A percentile compares a stretch with the other conserved stretches of the same genome.
These are phyloP conservation scores for Penicillium brasilianum DNA, from an alignment of 2,329 filamentous ascomycete species.

Conservation along the genomic window DNA sequence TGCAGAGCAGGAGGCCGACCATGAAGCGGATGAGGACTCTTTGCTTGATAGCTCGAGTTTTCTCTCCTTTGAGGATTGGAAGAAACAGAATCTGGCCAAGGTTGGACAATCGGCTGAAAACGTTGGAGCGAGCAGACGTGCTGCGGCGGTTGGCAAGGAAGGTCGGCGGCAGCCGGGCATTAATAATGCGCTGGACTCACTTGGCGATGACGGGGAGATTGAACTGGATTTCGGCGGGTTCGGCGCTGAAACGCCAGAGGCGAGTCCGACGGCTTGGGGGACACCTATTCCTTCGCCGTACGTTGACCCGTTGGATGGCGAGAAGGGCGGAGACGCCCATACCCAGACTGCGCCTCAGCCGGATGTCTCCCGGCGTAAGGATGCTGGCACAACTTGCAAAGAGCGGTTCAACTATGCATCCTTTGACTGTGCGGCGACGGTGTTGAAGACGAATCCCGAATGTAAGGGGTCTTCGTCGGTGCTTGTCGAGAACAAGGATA, in stretches of 20 bases:
- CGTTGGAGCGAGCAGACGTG: conserved; percentile 62
- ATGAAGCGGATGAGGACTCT: conserved; percentile 65
- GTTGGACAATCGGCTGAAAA: conserved; percentile 77
- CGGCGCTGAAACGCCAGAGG: conserved; percentile 51
- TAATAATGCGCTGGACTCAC: conserved; percentile 73
- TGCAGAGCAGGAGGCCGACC: conserved; percentile 8
- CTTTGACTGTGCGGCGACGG: conserved; percentile 92
- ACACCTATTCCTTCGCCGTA: conserved; percentile 35
- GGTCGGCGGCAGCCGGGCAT: conserved; percentile 58
- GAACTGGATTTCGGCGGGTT: conserved; percentile 72
- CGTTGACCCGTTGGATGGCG: conserved; percentile 7
- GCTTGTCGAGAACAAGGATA: conserved; percentile 95
- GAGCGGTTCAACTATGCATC: conserved; percentile 97
- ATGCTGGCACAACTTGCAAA: conserved; percentile 96
- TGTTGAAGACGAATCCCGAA: conserved; percentile 85
- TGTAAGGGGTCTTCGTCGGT: conserved; percentile 88
- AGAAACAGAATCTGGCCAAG: conserved; percentile 86
- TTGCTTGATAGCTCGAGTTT: conserved; percentile 78
- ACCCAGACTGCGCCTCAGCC: conserved; percentile 55
- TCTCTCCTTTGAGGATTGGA: conserved; percentile 98
- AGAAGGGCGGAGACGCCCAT: conserved; percentile 31
- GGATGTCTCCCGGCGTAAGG: conserved; percentile 75
- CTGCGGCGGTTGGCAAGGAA: conserved; percentile 54
- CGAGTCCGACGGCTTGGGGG: conserved; percentile 40
- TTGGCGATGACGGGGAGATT: conserved; percentile 90